Base-by-base conservation (phyloP, 305 asterid species). In the Striga hermonthica region DNA sequence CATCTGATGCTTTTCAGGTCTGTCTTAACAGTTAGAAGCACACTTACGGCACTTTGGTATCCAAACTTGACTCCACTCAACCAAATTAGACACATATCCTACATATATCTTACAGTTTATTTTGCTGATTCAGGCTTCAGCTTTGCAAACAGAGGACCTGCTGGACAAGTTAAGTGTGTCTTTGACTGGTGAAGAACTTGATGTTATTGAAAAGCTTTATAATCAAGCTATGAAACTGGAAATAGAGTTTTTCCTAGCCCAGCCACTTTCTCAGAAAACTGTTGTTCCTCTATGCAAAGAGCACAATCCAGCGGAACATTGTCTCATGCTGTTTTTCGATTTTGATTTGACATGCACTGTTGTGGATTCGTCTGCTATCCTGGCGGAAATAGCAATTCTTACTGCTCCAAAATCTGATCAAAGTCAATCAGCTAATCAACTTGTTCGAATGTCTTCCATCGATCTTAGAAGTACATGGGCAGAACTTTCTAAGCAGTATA, bases 161-260 rank as follows among this genome's bases (percentile, higher is more conserved):
- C 80, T 92, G 82, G 98, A 92, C 22, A 87, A 79, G 74, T 77
- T 92, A 66, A 86, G 96, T 38, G 89, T 87, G 60, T 75, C 97
- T 69, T 88, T 92, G 71, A 90, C 98, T 6, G 96, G 98, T 60
- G 98, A 89, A 79, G 98, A 92, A 83, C 91, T 92, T 63, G 84
- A 76, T 75, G 68, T 79, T 59, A 84, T 90, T 80, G 97, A 90
- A 79, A 90, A 84, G 73, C 89, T 90, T 34, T 92, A 87, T 78
- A 81, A 77, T 74, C 95, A 80, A 82, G 98, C 96, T 68, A 80
- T 92, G 89, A 90, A 83, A 73, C 95, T 81, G 68, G 94, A 86
- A 77, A 69, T 79, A 40, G 87, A 81, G 70, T 88, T 88, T 75
- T 93, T 90, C 84, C 76, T 79, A 53, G 88, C 94, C 75, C 97